Base-by-base conservation (phyloP, 495 filamentous ascomycete genomes). In the Lichina pygmaea region DNA sequence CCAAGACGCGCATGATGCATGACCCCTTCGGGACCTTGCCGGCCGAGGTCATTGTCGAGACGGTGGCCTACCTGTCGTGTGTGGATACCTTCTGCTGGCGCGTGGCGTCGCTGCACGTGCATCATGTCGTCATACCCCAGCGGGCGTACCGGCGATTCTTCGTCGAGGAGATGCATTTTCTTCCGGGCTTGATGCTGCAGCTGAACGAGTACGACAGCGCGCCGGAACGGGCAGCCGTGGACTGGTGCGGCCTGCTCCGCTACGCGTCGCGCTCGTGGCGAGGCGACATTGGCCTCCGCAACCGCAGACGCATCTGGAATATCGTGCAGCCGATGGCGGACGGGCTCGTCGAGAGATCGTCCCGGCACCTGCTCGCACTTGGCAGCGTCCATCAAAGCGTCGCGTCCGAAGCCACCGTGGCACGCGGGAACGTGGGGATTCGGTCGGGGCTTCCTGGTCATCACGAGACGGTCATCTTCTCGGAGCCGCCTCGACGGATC, bases 241-340 rank as follows among this genome's bases (percentile, higher is more conserved):
- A 59, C 46, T 59, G 57, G 57, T 52, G 43, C 11, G 52, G 46
- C 2, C 53, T 49, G 32, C 58, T 59, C 44, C 54, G 57, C 37
- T 47, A 49, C n/a, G 40, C 56, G 3, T 51, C 54, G 33, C 50
- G 48, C 34, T 34, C 34, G 10, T 47, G 34, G 45, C 45, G 45
- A 13, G 30, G 16, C 12, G 33, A 32, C 17, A 38, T 24, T n/a
- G 34, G 54, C 31, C 46, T 59, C 16, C 58, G 58, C 45, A 59
- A 59, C 46, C 48, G 57, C 33, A 49, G 51, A 33, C 46, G 57
- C 12, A 59, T 59, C 39, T 59, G 57, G 57, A 59, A 59, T 39
- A 59, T 59, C 33, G 52, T 59, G 11, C 53, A 59, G 34, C 57
- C 57, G 7, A 59, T 59, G 51, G 57, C 57, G 1, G 57, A 59